Evolutionary conservation across 805 yeast genomes (phyloP), one percentile per base, ranked within the genome.

Genomic region (Starmera dryadoides): DNA sequence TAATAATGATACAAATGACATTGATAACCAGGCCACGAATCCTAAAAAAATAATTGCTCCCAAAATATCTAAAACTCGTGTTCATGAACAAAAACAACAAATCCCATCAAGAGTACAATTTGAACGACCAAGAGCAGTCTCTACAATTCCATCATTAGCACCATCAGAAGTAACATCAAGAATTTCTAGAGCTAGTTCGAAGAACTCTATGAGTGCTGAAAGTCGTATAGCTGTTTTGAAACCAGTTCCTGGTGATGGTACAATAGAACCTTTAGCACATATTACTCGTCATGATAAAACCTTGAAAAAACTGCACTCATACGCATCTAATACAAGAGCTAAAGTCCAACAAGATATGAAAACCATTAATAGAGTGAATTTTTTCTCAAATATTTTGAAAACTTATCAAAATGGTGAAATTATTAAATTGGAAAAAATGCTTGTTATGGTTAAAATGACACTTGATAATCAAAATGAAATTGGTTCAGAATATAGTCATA

Each of bases 371-470:
- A 35, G 52, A 45, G 40, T 47, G 42, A 37, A 40, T 46, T 29
- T 44, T 46, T 28, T 42, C 55, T 30, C 49, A 49, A 49, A 47
- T 38, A 36, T 65, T 40, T 57, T 68, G 33, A 52, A 53, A 21
- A 50, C 48, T 11, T 69, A 64, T 42, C 46, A 62, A 15, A 63
- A 61, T 1, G 95, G 94, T 4, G 81, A 81, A 38, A 69, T 86
- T 12, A 63, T 88, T 4, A 73, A 77, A 42, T 60, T 73, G 44
- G 89, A 83, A 42, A 77, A 73, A 50, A 77, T 85, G 77, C 62
- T 89, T 16, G 86, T 86, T 0, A 62, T 79, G 61, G 71, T 79
- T 15, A 79, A 78, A 50, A 42, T 52, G 7, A 52, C 67, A 1
- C 6, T 21, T 21, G 33, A 47, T 6, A 50, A 54, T 6, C 47